Percentiles rank a stretch among this genome's conserved stretches.
Evolutionary conservation across 2,329 filamentous ascomycete species (phyloP).

Genomic region (Lachnellula cervina): DNA sequence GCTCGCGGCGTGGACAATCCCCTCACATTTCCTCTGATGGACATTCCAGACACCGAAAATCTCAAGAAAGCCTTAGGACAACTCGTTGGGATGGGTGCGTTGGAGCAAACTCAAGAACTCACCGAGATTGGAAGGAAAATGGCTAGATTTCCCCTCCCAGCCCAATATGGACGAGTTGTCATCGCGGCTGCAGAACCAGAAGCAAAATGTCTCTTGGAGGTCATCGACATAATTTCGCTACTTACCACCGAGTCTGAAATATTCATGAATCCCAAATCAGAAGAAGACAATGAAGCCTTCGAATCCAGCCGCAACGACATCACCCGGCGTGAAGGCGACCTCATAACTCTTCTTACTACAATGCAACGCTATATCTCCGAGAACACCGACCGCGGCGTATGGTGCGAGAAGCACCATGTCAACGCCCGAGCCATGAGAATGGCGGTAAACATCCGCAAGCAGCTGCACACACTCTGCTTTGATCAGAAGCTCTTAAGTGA

Average conservation of each 20-base stretch:
- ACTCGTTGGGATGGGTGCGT: constrained; percentile 70
- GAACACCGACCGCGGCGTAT: constrained; percentile 45
- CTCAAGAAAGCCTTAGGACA: constrained; percentile 79
- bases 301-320: constrained; percentile 52
- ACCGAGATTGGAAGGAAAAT: constrained; percentile 71
- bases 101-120: constrained; percentile 68
- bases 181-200: constrained; percentile 70
- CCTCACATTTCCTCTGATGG: constrained; percentile 77
- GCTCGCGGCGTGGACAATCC: constrained; percentile 81
- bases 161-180: constrained; percentile 74
- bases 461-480: constrained; percentile 53
- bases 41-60: constrained; percentile 69
- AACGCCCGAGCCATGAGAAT: constrained; percentile 58
- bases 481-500: constrained; percentile 42
- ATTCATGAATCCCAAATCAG: constrained; percentile 54
- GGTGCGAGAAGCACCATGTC: constrained; percentile 55
- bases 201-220: constrained; percentile 70
- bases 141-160: constrained; percentile 76
- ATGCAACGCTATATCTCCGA: constrained; percentile 58
- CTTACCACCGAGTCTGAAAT: constrained; percentile 60
- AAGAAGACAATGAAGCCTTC: constrained; percentile 50
- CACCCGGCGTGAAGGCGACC: constrained; percentile 56
- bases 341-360: constrained; percentile 59
- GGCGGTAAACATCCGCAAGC: constrained; percentile 56
- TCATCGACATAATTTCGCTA: constrained; percentile 75